A percentile compares a stretch with the other conserved stretches of the same genome.
These are phyloP conservation scores for Neurospora sublineolata DNA, from an alignment of 495 filamentous ascomycete species.

Conservation along the genomic window DNA sequence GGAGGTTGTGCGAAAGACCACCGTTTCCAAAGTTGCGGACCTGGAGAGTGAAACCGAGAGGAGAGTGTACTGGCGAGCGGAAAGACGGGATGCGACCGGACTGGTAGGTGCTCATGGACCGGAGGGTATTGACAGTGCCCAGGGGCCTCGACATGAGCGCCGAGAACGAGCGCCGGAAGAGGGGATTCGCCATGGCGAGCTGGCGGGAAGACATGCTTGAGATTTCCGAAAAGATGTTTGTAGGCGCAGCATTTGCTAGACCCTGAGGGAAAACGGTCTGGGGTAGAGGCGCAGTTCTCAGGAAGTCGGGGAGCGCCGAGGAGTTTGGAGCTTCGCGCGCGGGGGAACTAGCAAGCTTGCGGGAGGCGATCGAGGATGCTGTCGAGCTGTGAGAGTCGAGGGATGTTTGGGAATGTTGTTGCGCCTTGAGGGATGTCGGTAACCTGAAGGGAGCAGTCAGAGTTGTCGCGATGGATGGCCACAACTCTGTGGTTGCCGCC, in stretches of 20 bases:
- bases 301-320: conserved; percentile 28
- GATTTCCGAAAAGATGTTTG: conserved; percentile 18
- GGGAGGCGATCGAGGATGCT: conserved; percentile 4
- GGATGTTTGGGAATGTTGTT: conserved; percentile 2
- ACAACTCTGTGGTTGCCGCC: conserved; percentile 40
- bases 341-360: conserved; percentile 2
- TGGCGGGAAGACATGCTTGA: conserved; percentile 19
- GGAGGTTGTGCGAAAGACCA: conserved; percentile 33
- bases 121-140: conserved; percentile 10
- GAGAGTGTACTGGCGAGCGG: background rate
- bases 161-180: conserved; percentile 18
- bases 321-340: background rate
- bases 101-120: conserved; percentile 20
- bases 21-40: conserved; percentile 29
- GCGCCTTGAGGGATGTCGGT: conserved; percentile 5
- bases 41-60: conserved; percentile 9
- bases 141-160: conserved; percentile 15
- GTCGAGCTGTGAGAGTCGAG: background rate
- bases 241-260: conserved; percentile 9
- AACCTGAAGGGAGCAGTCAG: conserved; percentile 33
- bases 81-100: conserved; percentile 12
- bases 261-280: conserved; percentile 10
- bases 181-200: conserved; percentile 27
- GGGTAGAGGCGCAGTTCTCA: conserved; percentile 17
- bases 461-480: conserved; percentile 42